phyloP scores from a whole-genome alignment of 305 asterid genomes.

The Fraxinus paxiana region DNA sequence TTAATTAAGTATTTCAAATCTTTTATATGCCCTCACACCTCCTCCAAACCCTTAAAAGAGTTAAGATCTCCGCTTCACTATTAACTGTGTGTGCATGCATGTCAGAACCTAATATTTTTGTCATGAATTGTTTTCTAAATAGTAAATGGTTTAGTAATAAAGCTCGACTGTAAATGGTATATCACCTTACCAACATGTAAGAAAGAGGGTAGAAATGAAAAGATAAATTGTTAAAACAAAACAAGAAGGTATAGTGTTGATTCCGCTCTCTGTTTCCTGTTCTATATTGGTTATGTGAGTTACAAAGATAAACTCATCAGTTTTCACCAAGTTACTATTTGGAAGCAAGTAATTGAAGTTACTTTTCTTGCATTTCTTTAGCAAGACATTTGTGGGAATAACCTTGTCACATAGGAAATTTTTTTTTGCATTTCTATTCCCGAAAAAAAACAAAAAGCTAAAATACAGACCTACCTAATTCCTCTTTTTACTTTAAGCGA shows the following conservation, averaged over 20 bases:
- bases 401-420: neutral
- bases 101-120: neutral
- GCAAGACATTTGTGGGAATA: neutral
- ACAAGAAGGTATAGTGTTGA: neutral
- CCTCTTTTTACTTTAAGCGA: neutral
- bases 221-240: neutral
- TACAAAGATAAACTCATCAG: neutral
- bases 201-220: constrained; percentile 3
- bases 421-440: neutral
- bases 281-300: neutral
- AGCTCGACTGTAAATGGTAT: constrained; percentile 3
- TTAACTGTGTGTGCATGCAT: neutral
- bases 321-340: neutral
- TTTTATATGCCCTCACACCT: neutral
- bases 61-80: neutral
- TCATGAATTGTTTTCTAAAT: neutral
- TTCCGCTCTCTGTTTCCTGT: neutral
- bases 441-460: neutral
- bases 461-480: neutral
- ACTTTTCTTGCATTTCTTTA: neutral
- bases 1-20: neutral
- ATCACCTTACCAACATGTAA: neutral
- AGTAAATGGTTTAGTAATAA: neutral
- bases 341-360: neutral
- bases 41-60: neutral